Evolutionary conservation across 805 yeast genomes (phyloP), one percentile per base, ranked within the genome.

Genomic region (Barnettozyma sucrosica): DNA sequence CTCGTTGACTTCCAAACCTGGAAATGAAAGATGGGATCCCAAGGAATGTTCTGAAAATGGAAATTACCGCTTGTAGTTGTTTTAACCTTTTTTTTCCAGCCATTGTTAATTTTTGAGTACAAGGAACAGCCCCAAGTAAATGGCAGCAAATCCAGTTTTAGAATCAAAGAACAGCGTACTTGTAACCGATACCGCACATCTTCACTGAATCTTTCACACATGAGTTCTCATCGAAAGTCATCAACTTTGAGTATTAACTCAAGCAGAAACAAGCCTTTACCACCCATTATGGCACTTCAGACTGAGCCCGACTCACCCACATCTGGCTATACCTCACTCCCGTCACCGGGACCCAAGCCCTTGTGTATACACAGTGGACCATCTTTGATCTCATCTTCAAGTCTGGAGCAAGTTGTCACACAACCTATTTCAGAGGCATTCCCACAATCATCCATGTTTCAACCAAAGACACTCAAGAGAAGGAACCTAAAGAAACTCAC

Each of bases 401-500:
- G 23, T 23, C 13, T 34, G 18, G 39, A 39, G 1, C 23, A 28
- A 11, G 19, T 30, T 5, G 25, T 34, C 14, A 24, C 49, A 8
- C 32, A 45, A 20, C 40, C 48, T 1, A 23, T 46, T 14, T n/a
- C 40, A 10, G 36, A 49, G 0, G 24, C 50, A 4, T 36, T 46
- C 4, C 33, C 51, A 14, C 43, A 42, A 25, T 16, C 50, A 2
- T 23, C 56, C 2, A 55, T 58, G 18, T 68, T 69, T 51, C 68
- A 66, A 42, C 68, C 70, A 33, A 76, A 70, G 55, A 70, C 83
- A 1, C 58, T 81, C 47, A 77, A 76, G 52, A 69, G 86, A 54
- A 67, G 78, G 47, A 83, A 83, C 56, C 62, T 80, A 54, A 83
- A 83, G 62, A 72, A 78, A 51, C 67, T 81, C 34, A 74, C 79